Conservation (phyloP, 2,329 filamentous ascomycete genomes). For the Fusarium metavorans region DNA sequence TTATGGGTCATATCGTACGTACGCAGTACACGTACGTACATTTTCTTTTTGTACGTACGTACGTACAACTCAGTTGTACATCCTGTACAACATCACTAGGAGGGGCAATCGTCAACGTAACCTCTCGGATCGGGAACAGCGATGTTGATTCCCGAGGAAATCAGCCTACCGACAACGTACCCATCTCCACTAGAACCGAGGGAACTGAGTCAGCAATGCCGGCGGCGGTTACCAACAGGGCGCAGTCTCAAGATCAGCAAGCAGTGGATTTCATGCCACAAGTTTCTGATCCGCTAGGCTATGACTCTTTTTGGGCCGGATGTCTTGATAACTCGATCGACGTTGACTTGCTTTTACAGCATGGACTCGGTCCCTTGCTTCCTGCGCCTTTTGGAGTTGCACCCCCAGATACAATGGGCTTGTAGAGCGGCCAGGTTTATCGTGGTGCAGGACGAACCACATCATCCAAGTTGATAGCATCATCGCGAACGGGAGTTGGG, state of each 20-base stretch:
- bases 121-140: slow-evolving; percentile 9
- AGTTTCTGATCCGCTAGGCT: not conserved
- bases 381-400: slow-evolving; percentile 15
- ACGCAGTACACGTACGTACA: no score
- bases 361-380: slow-evolving; percentile 22
- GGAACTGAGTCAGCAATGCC: not conserved
- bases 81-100: no score
- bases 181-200: not conserved
- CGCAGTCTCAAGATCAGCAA: slow-evolving; percentile 1
- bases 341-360: slow-evolving; percentile 26
- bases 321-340: slow-evolving; percentile 16
- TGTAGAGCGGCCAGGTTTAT: not conserved
- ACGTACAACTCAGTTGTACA: no score
- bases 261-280: not conserved
- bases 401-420: not conserved
- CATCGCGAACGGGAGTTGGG: not conserved
- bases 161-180: accelerated
- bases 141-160: not conserved
- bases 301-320: slow-evolving; percentile 19
- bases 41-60: no score
- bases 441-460: not conserved
- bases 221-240: not conserved
- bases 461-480: not conserved
- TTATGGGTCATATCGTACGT: no score
- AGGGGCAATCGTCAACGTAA: slow-evolving; percentile 23